Percentiles rank a stretch among this genome's conserved stretches.
Evolutionary conservation across 2,329 filamentous ascomycete genomes (phyloP).

Genomic region (Verticillium klebahnii): DNA sequence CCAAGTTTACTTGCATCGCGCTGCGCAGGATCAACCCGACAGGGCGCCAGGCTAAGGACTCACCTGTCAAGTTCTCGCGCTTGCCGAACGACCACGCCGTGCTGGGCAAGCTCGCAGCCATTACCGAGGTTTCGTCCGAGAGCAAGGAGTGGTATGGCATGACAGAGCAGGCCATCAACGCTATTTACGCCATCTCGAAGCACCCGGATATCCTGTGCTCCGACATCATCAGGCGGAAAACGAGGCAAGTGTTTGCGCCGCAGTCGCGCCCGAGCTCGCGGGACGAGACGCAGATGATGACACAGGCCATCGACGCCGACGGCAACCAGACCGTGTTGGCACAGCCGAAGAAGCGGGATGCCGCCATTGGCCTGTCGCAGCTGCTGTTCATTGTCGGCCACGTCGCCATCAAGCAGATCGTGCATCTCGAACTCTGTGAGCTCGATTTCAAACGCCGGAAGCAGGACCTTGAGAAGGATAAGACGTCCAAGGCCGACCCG

Average conservation of each 20-base stretch:
- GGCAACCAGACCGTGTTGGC: slow-evolving; percentile 19
- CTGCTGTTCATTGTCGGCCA: slow-evolving; percentile 93
- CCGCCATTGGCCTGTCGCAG: slow-evolving; percentile 77
- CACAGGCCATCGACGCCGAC: slow-evolving; percentile 20
- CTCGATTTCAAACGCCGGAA: slow-evolving; percentile 97
- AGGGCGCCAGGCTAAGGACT: slow-evolving; percentile 74
- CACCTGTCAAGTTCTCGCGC: slow-evolving; percentile 64
- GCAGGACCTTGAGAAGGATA: slow-evolving; percentile 74
- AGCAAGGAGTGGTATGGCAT: slow-evolving; percentile 96
- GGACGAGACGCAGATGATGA: slow-evolving; percentile 35
- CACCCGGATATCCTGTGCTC: slow-evolving; percentile 93
- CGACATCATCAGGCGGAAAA: slow-evolving; percentile 82
- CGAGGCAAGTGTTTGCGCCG: slow-evolving; percentile 67
- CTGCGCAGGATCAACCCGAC: slow-evolving; percentile 84
- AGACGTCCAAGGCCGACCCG: slow-evolving; percentile 37
- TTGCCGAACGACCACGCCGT: slow-evolving; percentile 91
- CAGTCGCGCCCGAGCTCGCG: slow-evolving; percentile 44
- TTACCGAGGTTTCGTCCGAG: slow-evolving; percentile 79
- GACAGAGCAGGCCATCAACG: slow-evolving; percentile 91
- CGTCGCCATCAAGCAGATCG: slow-evolving; percentile 97
- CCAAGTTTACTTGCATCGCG: slow-evolving; percentile 94
- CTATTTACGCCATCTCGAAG: slow-evolving; percentile 90
- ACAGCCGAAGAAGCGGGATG: slow-evolving; percentile 55
- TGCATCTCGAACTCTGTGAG: slow-evolving; percentile 95
- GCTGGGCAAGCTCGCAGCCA: slow-evolving; percentile 71